A percentile compares a stretch with the other conserved stretches of the same genome.
These are phyloP conservation scores for Trichoderma sp. DNA, from an alignment of 2,329 filamentous ascomycete genomes.

Conservation along the genomic window DNA sequence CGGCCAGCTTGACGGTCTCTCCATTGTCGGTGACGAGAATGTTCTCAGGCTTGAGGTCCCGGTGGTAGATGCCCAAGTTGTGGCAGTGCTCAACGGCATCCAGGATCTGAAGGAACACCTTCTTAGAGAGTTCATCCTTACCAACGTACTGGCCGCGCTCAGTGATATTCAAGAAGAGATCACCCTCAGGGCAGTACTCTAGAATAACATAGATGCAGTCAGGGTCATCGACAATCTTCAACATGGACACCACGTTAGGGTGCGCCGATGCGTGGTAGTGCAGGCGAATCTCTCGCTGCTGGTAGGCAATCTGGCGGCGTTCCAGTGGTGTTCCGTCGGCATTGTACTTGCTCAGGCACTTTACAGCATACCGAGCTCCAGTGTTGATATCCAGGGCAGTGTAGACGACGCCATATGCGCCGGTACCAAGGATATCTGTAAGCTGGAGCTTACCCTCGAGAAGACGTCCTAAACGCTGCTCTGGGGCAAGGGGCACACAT, in stretches of 20 bases:
- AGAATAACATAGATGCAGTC: slow-evolving; percentile 96
- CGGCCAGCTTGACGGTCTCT: slow-evolving; percentile 89
- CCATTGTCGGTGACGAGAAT: slow-evolving; percentile 89
- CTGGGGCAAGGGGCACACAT: slow-evolving; percentile 65
- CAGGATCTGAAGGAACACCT: slow-evolving; percentile 90
- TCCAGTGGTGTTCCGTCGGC: slow-evolving; percentile 71
- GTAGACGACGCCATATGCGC: slow-evolving; percentile 97
- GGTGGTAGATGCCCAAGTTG: slow-evolving; percentile 88
- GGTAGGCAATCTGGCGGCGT: slow-evolving; percentile 82
- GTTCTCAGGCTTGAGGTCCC: slow-evolving; percentile 98
- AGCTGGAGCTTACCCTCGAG: slow-evolving; percentile 83
- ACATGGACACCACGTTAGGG: slow-evolving; percentile 88
- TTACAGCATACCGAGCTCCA: slow-evolving; percentile 85
- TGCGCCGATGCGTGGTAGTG: slow-evolving; percentile 89
- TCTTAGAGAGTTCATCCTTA: slow-evolving; percentile 84
- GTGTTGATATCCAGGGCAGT: slow-evolving; percentile 81
- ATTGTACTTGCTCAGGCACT: slow-evolving; percentile 92
- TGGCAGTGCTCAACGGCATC: slow-evolving; percentile 97
- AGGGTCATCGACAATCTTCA: slow-evolving; percentile 86
- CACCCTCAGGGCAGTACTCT: slow-evolving; percentile 95
- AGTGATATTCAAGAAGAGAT: slow-evolving; percentile 96
- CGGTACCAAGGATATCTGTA: slow-evolving; percentile 82
- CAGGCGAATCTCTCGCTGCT: slow-evolving; percentile 87
- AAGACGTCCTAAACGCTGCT: slow-evolving; percentile 82
- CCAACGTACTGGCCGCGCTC: slow-evolving; percentile 91